A percentile compares a stretch with the other conserved stretches of the same genome.
phyloP scores from a whole-genome alignment of 441 rosid species.

The Croton laevigatus region DNA sequence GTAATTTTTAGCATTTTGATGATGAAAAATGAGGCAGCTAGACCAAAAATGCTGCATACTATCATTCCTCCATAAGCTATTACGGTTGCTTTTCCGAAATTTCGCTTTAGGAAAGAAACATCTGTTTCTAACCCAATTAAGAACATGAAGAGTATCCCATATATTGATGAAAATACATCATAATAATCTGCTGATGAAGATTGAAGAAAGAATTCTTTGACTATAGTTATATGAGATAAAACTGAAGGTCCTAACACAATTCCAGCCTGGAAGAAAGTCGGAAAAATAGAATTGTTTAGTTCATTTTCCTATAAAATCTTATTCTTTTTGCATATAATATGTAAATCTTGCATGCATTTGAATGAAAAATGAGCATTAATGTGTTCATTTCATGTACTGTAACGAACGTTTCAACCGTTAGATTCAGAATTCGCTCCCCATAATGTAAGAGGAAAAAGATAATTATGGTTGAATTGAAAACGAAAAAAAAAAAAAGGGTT shows the following conservation, averaged over 20 bases:
- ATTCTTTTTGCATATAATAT: too few species aligned
- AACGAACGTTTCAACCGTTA: too few species aligned
- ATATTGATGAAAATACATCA: conserved; percentile 41
- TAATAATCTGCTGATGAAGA: conserved; percentile 57
- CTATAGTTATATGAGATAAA: conserved; percentile 41
- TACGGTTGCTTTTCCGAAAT: conserved; percentile 39
- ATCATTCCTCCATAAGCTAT: conserved; percentile 43
- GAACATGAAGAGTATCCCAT: conserved; percentile 69
- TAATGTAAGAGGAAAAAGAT: too few species aligned
- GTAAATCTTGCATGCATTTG: too few species aligned
- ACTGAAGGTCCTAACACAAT: conserved; percentile 62
- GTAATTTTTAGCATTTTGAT: conserved; percentile 24
- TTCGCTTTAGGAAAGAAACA: conserved; percentile 48
- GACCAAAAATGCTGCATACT: conserved; percentile 38
- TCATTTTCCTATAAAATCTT: not conserved
- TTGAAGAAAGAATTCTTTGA: conserved; percentile 49
- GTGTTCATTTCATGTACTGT: too few species aligned
- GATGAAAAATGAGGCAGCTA: conserved; percentile 36
- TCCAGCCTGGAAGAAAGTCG: conserved; percentile 53
- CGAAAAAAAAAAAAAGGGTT: too few species aligned
- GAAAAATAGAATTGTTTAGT: not conserved
- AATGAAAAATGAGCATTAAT: too few species aligned
- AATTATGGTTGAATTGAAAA: too few species aligned
- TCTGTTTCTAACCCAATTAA: conserved; percentile 75
- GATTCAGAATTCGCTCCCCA: too few species aligned